phyloP scores from a whole-genome alignment of 2,329 filamentous ascomycete species.

The Cytospora piceae region DNA sequence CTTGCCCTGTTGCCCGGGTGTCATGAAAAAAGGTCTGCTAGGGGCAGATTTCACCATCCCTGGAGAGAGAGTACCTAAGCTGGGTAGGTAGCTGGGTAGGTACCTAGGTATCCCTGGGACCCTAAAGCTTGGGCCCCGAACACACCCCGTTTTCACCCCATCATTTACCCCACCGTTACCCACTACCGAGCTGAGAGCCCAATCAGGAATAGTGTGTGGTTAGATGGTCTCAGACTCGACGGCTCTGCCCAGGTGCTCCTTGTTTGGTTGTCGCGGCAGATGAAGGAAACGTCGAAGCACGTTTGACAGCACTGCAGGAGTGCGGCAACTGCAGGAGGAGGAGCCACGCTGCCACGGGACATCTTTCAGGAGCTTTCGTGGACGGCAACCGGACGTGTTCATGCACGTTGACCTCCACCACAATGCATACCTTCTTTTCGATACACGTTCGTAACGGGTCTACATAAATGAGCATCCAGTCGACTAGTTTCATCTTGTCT shows the following conservation, averaged over 20 bases:
- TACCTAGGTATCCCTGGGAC: neutral
- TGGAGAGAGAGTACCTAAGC: too few relatives aligned
- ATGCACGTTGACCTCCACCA: conserved; percentile 16
- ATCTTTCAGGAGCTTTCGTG: too few relatives aligned
- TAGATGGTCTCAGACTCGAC: conserved; percentile 1
- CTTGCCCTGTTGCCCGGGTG: too few relatives aligned
- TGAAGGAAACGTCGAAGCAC: neutral
- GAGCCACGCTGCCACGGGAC: neutral
- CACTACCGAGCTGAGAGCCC: conserved; percentile 17
- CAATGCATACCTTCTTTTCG: conserved; percentile 8
- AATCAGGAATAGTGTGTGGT: conserved; percentile 20
- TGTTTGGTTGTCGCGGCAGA: conserved; percentile 3
- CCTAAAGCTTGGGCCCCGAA: conserved; percentile 1
- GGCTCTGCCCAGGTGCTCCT: neutral
- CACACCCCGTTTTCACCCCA: conserved; percentile 1
- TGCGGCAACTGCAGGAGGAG: neutral
- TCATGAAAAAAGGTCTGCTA: too few relatives aligned
- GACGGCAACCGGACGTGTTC: conserved; percentile 13
- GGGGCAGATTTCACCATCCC: neutral
- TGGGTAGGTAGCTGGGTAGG: too few relatives aligned
- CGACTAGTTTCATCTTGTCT: neutral
- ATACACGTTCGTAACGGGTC: conserved; percentile 4
- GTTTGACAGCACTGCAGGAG: neutral
- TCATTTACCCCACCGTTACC: neutral
- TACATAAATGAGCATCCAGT: conserved; percentile 8